Base-by-base conservation (phyloP, 768 basidiomycete species). In the Boletus coccyginus region DNA sequence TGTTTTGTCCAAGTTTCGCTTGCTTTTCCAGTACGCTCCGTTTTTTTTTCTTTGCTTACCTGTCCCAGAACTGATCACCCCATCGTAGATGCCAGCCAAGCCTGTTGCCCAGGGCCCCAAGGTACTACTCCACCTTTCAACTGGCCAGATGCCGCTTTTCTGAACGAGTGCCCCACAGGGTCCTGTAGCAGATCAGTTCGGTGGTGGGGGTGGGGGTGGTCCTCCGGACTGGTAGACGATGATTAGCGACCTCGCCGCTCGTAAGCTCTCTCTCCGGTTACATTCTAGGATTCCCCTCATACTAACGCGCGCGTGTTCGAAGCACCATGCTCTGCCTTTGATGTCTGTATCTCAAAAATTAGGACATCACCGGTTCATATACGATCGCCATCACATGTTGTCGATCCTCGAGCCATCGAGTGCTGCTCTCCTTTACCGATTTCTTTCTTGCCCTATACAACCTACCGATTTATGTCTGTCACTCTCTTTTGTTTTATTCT, bases 171-270 rank as follows among this genome's bases (percentile, higher is more conserved):
- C 13, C 44, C 17, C 40, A 44, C 42, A 69, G 68, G 42, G 19
- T n/a, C 70, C 66, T 6, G 50, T 49, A 8, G 29, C 58, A 40
- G 62, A 67, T 47, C 39, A 52, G 31, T 68, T 65, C 14, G 66
- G 66, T 19, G 66, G 59, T 2, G n/a, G 50, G 2, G 65, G 58
- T 9, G 21, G 21, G 27, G 40, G 46, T 3, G 49, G 54, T 16
- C 45, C 55, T 43, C 59, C 70, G 10, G 72, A 73, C 64, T 71
- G 70, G 70, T 69, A 60, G 57, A 46, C 36, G 9, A 27, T 47
- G 49, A 51, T 41, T 24, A n/a, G 41, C 12, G 33, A 16, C 12
- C 43, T 46, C 40, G 21, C 29, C 27, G 31, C 57, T 55, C 48
- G 62, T 68, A 50, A 55, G 66, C 19, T 21, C 51, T 7, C 43